Base-by-base conservation (phyloP, 2,329 filamentous ascomycete species). In the Aspergillus thermomutatus region DNA sequence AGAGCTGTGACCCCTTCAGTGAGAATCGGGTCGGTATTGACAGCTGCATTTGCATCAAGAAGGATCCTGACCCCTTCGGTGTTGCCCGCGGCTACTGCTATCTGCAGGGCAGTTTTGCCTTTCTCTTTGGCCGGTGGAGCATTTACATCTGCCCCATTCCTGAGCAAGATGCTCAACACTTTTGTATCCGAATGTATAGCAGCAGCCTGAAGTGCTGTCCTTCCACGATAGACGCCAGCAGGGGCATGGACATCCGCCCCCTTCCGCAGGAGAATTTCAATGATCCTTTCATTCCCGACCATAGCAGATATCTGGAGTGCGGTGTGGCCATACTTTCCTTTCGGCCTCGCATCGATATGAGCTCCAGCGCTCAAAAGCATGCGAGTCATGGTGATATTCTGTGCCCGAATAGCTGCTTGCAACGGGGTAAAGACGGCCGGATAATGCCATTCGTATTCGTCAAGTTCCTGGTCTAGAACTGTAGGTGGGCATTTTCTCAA, bases 101-200 rank as follows among this genome's bases (percentile, higher is more conserved):
- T 46, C 47, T 61, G 60, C n/a, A 64, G 53, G 21, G 63, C 61
- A 27, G 60, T 62, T 31, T 53, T 56, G 47, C 52, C 55, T 27
- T 57, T 23, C 2, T 49, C 28, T 9, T 34, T 1, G n/a, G 55
- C 58, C 27, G 64, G 50, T 23, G 47, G 48, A 27, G 70, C 68
- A 54, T 72, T 67, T 21, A 73, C 62, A 64, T 75, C 65, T 11
- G 78, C 78, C 6, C 78, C 77, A n/a, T 60, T 34, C 7, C 50
- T 46, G 1, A 56, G 51, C n/a, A 57, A 27, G 46, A 57, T 41
- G 17, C 28, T 57, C 54, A 59, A 27, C 37, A 56, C 21, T 19
- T 23, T 40, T n/a, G 55, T 55, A 50, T 59, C 59, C 21, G 53
- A 54, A 59, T 59, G 53, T 17, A n/a, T 4, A 41, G 59, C 57